Conservation (phyloP, 139 green algal species). For the Penium margaritaceum region DNA sequence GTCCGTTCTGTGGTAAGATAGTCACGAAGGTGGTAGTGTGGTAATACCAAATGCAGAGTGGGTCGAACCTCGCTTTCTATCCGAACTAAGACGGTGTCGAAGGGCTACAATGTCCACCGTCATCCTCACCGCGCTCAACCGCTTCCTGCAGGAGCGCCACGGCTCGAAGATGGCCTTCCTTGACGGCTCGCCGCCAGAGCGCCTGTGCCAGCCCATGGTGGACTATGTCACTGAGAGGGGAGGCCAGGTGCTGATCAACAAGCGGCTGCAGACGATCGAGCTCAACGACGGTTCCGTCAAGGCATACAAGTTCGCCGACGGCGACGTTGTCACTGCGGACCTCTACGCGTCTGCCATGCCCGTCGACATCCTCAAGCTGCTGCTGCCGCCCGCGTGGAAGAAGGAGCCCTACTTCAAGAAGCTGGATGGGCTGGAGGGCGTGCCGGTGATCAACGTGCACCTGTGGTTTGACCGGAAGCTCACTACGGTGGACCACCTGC, state of each 20-base stretch:
- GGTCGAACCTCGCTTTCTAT: too few relatives aligned
- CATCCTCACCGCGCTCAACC: conserved; percentile 91
- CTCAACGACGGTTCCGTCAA: conserved; percentile 74
- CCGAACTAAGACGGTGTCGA: too few relatives aligned
- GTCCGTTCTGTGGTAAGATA: too few relatives aligned
- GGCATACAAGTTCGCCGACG: conserved; percentile 65
- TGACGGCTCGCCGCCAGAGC: conserved; percentile 79
- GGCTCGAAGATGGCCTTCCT: conserved; percentile 93
- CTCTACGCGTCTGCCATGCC: conserved; percentile 91
- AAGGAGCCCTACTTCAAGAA: conserved; percentile 76
- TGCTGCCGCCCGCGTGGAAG: conserved; percentile 77
- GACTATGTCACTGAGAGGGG: conserved; percentile 78
- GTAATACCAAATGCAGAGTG: too few relatives aligned
- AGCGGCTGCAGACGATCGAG: conserved; percentile 50
- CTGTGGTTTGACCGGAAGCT: conserved; percentile 97
- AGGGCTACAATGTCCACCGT: too few relatives aligned
- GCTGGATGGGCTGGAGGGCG: conserved; percentile 82
- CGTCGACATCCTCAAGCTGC: conserved; percentile 91
- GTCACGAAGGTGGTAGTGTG: too few relatives aligned
- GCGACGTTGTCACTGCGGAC: conserved; percentile 69
- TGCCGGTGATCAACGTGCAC: conserved; percentile 99
- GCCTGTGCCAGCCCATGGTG: conserved; percentile 85
- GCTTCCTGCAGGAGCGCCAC: conserved; percentile 74
- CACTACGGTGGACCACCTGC: conserved; percentile 90
- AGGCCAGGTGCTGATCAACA: conserved; percentile 59